A percentile compares a stretch with the other conserved stretches of the same genome.
phyloP scores from a whole-genome alignment of 2,329 filamentous ascomycete genomes.

The Trichoderma brevicompactum region DNA sequence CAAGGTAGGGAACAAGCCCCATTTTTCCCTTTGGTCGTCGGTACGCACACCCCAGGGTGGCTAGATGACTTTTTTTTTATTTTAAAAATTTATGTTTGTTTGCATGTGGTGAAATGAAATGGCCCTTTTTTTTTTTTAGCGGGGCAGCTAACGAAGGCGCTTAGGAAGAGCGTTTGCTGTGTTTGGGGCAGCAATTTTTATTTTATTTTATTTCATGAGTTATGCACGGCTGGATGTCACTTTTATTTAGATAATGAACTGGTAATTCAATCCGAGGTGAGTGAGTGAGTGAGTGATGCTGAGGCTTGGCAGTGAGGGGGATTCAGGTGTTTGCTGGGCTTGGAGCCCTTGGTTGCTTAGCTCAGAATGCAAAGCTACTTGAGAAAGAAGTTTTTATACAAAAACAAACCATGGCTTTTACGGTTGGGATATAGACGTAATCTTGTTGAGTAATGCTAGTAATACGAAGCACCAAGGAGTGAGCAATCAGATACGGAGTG shows the following conservation, averaged over 20 bases:
- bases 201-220: not conserved
- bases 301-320: no score
- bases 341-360: no score
- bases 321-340: no score
- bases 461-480: no score
- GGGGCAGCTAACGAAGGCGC: conserved; percentile 1
- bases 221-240: not conserved
- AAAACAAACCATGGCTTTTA: no score
- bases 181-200: not conserved
- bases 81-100: not conserved
- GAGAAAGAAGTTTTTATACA: no score
- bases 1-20: no score
- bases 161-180: not conserved
- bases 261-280: not conserved
- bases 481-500: no score
- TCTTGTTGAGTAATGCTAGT: no score
- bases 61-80: not conserved
- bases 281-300: no score
- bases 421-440: no score
- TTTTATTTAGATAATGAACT: not conserved
- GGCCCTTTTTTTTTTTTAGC: not conserved
- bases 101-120: conserved; percentile 20
- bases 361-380: no score
- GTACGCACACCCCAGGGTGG: not conserved
- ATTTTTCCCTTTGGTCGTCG: not conserved